Evolutionary conservation across 768 basidiomycete genomes (phyloP), one percentile per base, ranked within the genome.

Genomic region (Lepiota brunneoincarnata): DNA sequence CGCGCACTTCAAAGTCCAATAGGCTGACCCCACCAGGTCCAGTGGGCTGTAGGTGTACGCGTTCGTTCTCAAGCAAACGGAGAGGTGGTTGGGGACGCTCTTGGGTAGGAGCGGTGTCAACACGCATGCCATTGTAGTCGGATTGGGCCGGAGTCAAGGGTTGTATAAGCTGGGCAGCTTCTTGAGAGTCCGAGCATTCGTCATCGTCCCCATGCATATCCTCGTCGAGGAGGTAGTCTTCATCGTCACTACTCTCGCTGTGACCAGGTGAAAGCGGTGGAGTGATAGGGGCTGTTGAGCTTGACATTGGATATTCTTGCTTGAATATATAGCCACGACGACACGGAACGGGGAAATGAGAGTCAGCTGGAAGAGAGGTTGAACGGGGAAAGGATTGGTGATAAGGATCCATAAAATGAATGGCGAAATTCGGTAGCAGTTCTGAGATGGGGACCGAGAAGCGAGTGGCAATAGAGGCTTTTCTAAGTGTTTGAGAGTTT

Each of bases 1-100:
- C 88, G 62, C 84, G 80, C 49, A 91, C 85, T 67, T 92, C 88
- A 59, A 93, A 92, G 65, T 91, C 89, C 4, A 84, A 84, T 48
- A 93, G 68, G 56, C 76, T 83, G 54, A 91, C 72, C 15, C 87
- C 86, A 4, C 73, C 65, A 57, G 74, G 74, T 14, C 87, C 86
- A 4, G 74, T 66, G 55, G 73, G 74, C 58, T 80, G 74, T 2
- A 90, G 70, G 61, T 85, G 87, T 36, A 83, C 81, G 61, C 76
- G 70, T 61, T 91, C 87, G 56, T 91, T 84, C 62, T 90, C 87
- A 10, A 91, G 72, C 39, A 83, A 72, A 54, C 84, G 75, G 18
- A 74, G 72, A 2, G 86, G 81, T n/a, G 75, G 75, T 24, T 63
- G 45, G 38, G 56, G 51, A 17, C 26, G 21, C 23, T 54, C 51